A percentile compares a stretch with the other conserved stretches of the same genome.
These are phyloP conservation scores for Cyclotella kingstonii DNA, from an alignment of 108 stramenopile species.

Conservation along the genomic window DNA sequence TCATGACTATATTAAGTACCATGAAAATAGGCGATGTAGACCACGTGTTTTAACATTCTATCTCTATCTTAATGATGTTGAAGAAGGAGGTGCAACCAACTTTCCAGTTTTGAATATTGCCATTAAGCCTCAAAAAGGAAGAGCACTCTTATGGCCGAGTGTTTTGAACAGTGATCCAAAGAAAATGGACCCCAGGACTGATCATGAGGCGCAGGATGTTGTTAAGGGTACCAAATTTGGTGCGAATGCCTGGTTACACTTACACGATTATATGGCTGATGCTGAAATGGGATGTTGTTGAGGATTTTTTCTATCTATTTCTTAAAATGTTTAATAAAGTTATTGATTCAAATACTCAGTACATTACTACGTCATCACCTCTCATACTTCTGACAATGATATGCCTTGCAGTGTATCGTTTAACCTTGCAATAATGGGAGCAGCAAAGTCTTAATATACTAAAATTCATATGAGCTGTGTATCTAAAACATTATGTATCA, in stretches of 20 bases:
- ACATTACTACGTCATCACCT: too few species aligned
- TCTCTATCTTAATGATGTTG: slow-evolving; percentile 70
- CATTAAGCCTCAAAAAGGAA: slow-evolving; percentile 38
- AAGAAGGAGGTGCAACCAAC: slow-evolving; percentile 57
- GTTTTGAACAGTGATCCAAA: slow-evolving; percentile 46
- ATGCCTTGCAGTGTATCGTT: too few species aligned
- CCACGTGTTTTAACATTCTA: slow-evolving; percentile 81
- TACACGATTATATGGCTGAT: slow-evolving; percentile 27
- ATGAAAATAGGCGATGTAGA: slow-evolving; percentile 41
- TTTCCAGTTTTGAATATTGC: slow-evolving; percentile 33
- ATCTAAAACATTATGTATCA: too few species aligned
- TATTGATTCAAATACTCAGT: too few species aligned
- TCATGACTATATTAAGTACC: slow-evolving; percentile 48
- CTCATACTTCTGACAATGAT: too few species aligned
- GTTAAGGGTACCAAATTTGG: slow-evolving; percentile 52
- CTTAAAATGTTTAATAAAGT: too few species aligned
- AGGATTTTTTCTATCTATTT: too few species aligned
- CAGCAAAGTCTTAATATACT: too few species aligned
- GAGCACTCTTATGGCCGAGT: slow-evolving; percentile 55
- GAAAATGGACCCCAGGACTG: slow-evolving; percentile 35
- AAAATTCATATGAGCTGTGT: too few species aligned
- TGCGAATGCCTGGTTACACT: slow-evolving; percentile 61
- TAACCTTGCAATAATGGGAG: too few species aligned
- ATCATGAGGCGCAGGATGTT: slow-evolving; percentile 55
- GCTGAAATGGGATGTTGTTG: slow-evolving; percentile 15